A percentile compares a stretch with the other conserved stretches of the same genome.
These are phyloP conservation scores for Bothriochloa decipiens DNA, from an alignment of 176 grass and related monocot genomes.

Conservation along the genomic window DNA sequence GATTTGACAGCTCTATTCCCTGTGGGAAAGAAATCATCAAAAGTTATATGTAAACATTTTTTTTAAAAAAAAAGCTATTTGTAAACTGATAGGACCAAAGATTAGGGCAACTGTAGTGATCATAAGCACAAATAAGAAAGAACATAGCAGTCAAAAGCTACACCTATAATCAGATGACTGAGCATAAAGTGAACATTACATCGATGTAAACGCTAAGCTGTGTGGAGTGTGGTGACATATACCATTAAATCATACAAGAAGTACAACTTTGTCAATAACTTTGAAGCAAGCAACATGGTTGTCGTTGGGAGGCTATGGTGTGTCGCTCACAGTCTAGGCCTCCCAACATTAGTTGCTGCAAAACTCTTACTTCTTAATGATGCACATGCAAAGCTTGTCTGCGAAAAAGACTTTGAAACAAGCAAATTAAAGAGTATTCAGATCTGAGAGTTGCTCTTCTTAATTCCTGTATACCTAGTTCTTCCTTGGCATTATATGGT, in stretches of 20 bases:
- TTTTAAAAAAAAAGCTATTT: background rate
- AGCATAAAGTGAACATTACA: background rate
- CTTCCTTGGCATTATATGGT: background rate
- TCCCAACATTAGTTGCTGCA: no score
- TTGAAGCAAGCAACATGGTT: background rate
- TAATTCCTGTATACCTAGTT: background rate
- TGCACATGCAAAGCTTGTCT: no score
- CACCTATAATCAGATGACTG: background rate
- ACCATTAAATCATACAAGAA: background rate
- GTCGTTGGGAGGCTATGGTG: no score
- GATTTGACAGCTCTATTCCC: conserved; percentile 78
- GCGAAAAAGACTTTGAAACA: background rate
- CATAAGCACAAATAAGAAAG: background rate
- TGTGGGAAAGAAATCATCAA: conserved; percentile 18
- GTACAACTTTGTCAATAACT: background rate
- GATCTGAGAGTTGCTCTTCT: background rate
- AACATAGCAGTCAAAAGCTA: background rate
- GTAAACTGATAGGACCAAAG: background rate
- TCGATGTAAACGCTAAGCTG: background rate
- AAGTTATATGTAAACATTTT: background rate
- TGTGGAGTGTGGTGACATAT: background rate
- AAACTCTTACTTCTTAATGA: no score
- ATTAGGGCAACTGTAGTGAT: background rate
- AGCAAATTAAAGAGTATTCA: background rate
- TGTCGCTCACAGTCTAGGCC: no score